phyloP scores from a whole-genome alignment of 192 early-diverging fungal genomes.

The Bifiguratus adelaidae region DNA sequence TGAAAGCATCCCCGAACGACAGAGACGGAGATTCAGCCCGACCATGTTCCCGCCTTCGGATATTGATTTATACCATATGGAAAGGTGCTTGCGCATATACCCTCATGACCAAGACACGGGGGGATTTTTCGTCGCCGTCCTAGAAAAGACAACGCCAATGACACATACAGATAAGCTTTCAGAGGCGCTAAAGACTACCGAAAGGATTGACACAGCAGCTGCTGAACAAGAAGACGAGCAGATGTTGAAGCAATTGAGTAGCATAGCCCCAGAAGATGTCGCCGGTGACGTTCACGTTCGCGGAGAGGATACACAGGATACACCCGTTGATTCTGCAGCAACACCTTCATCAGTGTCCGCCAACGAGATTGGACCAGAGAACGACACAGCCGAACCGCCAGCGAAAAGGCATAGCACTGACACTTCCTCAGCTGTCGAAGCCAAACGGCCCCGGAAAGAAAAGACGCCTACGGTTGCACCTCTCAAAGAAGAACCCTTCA shows the following conservation, averaged over 20 bases:
- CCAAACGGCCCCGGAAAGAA: slow-evolving; percentile 10
- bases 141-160: slow-evolving; percentile 77
- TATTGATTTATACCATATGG: slow-evolving; percentile 46
- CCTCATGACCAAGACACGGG: slow-evolving; percentile 94
- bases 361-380: too few species aligned
- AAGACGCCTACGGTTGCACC: slow-evolving; percentile 26
- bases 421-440: background rate
- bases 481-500: slow-evolving; percentile 77
- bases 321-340: slow-evolving; percentile 11
- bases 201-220: background rate
- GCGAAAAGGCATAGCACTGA: too few species aligned
- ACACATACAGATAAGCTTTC: slow-evolving; percentile 35
- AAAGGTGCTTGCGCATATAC: slow-evolving; percentile 81
- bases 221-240: slow-evolving; percentile 1
- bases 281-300: slow-evolving; percentile 7
- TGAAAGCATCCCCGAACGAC: slow-evolving; percentile 28
- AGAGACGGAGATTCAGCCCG: slow-evolving; percentile 33
- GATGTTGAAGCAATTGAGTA: background rate
- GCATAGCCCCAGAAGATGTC: background rate
- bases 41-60: slow-evolving; percentile 54
- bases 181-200: slow-evolving; percentile 1
- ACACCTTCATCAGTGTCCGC: too few species aligned
- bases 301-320: too few species aligned
- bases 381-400: too few species aligned
- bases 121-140: slow-evolving; percentile 96